Evolutionary conservation across 2,329 filamentous ascomycete species (phyloP).

Genomic region (Cytospora schulzeri): DNA sequence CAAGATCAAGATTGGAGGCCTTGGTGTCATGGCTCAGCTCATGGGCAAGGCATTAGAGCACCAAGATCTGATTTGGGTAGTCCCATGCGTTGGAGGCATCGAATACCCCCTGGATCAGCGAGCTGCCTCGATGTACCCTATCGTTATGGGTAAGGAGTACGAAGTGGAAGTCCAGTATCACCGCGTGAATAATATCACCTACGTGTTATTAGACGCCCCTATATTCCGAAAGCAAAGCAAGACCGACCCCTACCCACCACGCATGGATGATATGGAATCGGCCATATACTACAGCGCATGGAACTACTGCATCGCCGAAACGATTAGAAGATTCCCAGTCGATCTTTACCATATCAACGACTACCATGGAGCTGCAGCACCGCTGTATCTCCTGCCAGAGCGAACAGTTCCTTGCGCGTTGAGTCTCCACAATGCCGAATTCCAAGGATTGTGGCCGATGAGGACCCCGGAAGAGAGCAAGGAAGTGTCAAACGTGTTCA

Average conservation of each 20-base stretch:
- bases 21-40: conserved; percentile 71
- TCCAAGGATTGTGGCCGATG: conserved; percentile 71
- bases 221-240: conserved; percentile 67
- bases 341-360: conserved; percentile 44
- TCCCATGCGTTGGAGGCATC: conserved; percentile 64
- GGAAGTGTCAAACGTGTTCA: conserved; percentile 67
- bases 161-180: conserved; percentile 67
- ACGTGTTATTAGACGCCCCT: conserved; percentile 66
- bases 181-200: conserved; percentile 65
- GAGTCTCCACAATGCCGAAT: conserved; percentile 70
- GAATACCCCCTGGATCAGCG: conserved; percentile 62
- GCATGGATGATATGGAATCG: conserved; percentile 70
- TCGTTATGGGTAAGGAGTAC: conserved; percentile 61
- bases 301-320: conserved; percentile 69
- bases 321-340: conserved; percentile 58
- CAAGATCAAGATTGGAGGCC: conserved; percentile 71
- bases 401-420: conserved; percentile 61
- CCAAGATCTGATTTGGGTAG: conserved; percentile 66
- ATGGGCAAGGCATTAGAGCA: conserved; percentile 69
- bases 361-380: conserved; percentile 49
- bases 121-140: conserved; percentile 63
- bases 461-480: conserved; percentile 60
- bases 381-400: conserved; percentile 64
- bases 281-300: conserved; percentile 71
- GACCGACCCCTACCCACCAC: conserved; percentile 64